Conservation (phyloP, 2,329 filamentous ascomycete genomes). For the Colletotrichum caudatum region DNA sequence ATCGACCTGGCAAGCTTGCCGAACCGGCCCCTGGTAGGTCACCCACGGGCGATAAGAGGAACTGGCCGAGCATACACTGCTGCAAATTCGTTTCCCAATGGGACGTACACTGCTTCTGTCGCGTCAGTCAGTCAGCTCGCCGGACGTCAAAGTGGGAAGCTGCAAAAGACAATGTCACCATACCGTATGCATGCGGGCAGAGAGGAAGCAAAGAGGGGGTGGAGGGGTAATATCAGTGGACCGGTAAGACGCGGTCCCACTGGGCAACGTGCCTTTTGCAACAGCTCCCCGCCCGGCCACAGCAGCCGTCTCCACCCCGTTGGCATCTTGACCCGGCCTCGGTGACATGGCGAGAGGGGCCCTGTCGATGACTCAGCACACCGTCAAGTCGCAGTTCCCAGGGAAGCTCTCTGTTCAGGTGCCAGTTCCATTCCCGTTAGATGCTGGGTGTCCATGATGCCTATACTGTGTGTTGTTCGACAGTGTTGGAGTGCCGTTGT, state of each 20-base stretch:
- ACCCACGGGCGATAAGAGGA: slow-evolving; percentile 6
- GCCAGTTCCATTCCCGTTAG: not conserved
- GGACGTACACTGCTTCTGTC: slow-evolving; percentile 17
- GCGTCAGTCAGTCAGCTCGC: slow-evolving; percentile 17
- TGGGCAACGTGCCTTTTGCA: slow-evolving; percentile 6
- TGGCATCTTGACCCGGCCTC: slow-evolving; percentile 28
- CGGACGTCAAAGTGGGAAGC: slow-evolving; percentile 8
- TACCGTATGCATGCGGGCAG: slow-evolving; percentile 17
- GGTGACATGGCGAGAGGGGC: slow-evolving; percentile 5
- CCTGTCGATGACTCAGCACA: not conserved
- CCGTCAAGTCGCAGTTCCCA: slow-evolving; percentile 10
- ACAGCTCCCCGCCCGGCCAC: slow-evolving; percentile 33
- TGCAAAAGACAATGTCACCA: slow-evolving; percentile 30
- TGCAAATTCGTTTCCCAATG: slow-evolving; percentile 25
- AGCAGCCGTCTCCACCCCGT: slow-evolving; percentile 22
- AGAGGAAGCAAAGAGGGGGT: slow-evolving; percentile 12
- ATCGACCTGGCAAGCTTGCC: slow-evolving; percentile 26
- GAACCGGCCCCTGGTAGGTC: slow-evolving; percentile 12
- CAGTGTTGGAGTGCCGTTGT: too few relatives aligned
- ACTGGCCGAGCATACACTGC: slow-evolving; percentile 14
- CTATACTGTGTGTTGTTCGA: too few relatives aligned
- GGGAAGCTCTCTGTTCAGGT: not conserved
- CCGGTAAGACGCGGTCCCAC: slow-evolving; percentile 8
- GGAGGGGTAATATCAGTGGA: slow-evolving; percentile 12
- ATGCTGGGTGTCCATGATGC: too few relatives aligned